Base-by-base conservation (phyloP, 805 yeast species). In the Kurtzmaniella cleridarum region DNA sequence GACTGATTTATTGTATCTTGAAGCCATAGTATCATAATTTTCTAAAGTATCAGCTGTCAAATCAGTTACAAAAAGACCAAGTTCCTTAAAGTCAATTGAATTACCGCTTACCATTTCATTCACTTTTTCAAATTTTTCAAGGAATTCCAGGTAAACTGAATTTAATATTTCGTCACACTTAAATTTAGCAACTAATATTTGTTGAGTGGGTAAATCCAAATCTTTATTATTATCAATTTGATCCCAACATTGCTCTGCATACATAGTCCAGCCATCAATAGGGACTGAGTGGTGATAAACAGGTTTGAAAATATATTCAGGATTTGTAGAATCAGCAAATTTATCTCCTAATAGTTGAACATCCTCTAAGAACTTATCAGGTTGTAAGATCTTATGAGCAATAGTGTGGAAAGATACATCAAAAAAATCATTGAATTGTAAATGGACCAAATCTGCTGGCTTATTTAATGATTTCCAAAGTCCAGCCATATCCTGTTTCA, bases 151-250 rank as follows among this genome's bases (percentile, higher is more conserved):
- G 32, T 44, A 62, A 23, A 62, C 57, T 15, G 41, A 43, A 32
- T 69, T 63, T 16, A 83, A 73, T 35, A 93, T 85, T 60, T 93
- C 98, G 54, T 89, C 95, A 59, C 98, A 91, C 54, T 95, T 80
- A 64, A 88, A 91, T 51, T 93, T 78, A 6, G 98, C 95, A 17
- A 93, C 98, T 43, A 93, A 69, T 26, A 87, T 85, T 59, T 93
- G 98, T 56, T 93, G 98, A 2, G 98, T 90, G 20, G 98, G 98
- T 47, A 93, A 71, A 62, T 93, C 98, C 46, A 93, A 75, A 57
- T 93, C 98, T 61, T 88, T 90, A 64, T 93, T 93, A 44, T 75
- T 72, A 58, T 88, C 95, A 51, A 93, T 93, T 60, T 88, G 96
- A 37, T 85, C 81, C 98, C 98, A 93, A 48, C 95, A 81, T 54